Base-by-base conservation (phyloP, 1,284 basidiomycete species). In the Earliella scabrosa region DNA sequence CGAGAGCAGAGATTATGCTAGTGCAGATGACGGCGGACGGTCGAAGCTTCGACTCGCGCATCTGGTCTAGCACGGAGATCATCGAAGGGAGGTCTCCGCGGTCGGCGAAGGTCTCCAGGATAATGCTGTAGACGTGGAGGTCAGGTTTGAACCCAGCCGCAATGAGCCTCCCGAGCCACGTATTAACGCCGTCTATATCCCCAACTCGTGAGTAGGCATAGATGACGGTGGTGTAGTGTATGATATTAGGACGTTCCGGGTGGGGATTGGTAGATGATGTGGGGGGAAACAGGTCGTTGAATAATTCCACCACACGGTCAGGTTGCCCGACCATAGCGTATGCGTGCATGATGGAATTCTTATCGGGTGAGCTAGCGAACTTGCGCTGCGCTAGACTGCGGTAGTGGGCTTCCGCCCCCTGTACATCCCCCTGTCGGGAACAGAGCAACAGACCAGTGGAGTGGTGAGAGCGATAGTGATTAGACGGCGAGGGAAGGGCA, bases 1-100 rank as follows among this genome's bases (percentile, higher is more conserved):
- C 86, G 41, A 95, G 85, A 49, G 88, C 76, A 14, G 83, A 75
- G 63, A 97, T 82, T 50, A 96, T 75, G 9, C 80, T 82, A 23
- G 87, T 90, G 71, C 91, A 97, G 9, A 85, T 79, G 48, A 80
- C 73, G 5, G 65, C 66, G 51, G 82, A 79, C 0, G 88, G 88
- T 31, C 64, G 47, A 16, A 87, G 59, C 3, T 79, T 76, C 2
- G 75, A 71, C 1, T 68, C 63, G 31, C 82, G 79, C 84, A 96
- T 88, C 65, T 87, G 79, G 26, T 86, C 73, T 58, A 94, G 79
- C 5, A 92, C 70, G 5, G 72, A 64, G 5, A 80, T 71, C n/a
- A 90, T 80, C 8, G 81, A 74, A 13, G 79, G 71, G 14, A 87
- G 60, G 56, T 92, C 86, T 26, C 80, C 83, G 14, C 78, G 78